Base-by-base conservation (phyloP, 805 yeast genomes). In the Cyberlindnera bimundalis region DNA sequence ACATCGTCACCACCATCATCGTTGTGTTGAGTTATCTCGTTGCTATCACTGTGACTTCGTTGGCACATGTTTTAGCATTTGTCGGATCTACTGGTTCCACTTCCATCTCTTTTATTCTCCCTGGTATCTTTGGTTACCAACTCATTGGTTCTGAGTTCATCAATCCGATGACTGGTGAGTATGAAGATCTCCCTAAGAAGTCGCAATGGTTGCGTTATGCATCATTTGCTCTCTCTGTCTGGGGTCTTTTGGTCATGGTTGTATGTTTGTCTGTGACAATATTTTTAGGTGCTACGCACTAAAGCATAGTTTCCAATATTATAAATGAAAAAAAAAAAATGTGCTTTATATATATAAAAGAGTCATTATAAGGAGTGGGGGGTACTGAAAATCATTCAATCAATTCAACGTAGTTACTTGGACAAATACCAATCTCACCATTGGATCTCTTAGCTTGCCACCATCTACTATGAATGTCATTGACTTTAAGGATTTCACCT, bases 71-170 rank as follows among this genome's bases (percentile, higher is more conserved):
- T 12, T 66, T 89, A 50, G 89, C 96, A 2, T 68, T 89, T 48
- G 96, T 89, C 4, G 97, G 97, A 2, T 85, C 96, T 1, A 88
- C 96, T 0, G 96, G 96, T 0, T 86, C 96, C 1, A 89, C 96
- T 0, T 78, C 95, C 5, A 88, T 90, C 37, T 88, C 96, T 11
- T 89, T 89, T 58, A 88, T 87, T 21, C 69, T 89, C 34, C 97
- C 97, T 0, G 96, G 96, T 0, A 65, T 87, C 17, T 87, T 89
- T 58, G 95, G 91, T 4, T 87, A 75, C 63, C 79, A 75, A 51
- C 68, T 89, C 44, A 74, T 85, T 39, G 82, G 78, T n/a, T 64
- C 75, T 5, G 73, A 68, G 35, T 52, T 43, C 40, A 33, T 43
- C 17, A 66, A 29, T 53, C 60, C 6, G 48, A 49, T 39, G 46